Evolutionary conservation across 2,329 filamentous ascomycete genomes (phyloP).

Genomic region (Penicillium decumbens): DNA sequence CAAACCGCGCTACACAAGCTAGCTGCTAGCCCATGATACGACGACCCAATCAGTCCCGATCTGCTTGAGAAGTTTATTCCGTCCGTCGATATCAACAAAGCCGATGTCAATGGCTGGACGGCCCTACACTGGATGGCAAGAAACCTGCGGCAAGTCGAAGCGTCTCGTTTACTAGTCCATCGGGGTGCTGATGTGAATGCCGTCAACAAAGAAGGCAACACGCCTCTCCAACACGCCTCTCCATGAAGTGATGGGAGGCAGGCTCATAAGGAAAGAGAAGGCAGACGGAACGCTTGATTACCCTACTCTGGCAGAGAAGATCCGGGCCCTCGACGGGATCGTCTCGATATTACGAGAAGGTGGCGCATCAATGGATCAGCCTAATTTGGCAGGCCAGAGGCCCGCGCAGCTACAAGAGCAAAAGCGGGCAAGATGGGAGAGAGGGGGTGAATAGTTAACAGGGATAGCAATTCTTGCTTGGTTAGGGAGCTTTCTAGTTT

Average conservation of each 20-base stretch:
- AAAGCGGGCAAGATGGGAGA: too few species aligned
- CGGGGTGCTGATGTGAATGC: constrained; percentile 4
- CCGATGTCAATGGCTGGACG: constrained; percentile 2
- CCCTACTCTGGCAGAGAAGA: constrained; percentile 1
- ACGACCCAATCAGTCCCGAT: neutral
- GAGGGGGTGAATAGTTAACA: too few species aligned
- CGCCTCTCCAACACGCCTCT: constrained; percentile 5
- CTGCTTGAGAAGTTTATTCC: constrained; percentile 2
- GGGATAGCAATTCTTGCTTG: too few species aligned
- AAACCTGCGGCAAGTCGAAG: constrained; percentile 2
- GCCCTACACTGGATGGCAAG: constrained; percentile 1
- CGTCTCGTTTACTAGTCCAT: constrained; percentile 4
- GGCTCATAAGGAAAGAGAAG: neutral
- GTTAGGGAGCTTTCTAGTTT: too few species aligned
- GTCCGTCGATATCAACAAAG: constrained; percentile 1
- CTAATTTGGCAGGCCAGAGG: constrained; percentile 1
- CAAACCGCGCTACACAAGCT: neutral
- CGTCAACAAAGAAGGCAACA: constrained; percentile 2
- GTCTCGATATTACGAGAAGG: constrained; percentile 4
- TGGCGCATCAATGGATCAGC: constrained; percentile 3
- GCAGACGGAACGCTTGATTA: neutral
- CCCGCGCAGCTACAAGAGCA: neutral
- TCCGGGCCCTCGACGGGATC: constrained; percentile 1
- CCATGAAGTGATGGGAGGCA: neutral
- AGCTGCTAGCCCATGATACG: neutral